phyloP scores from a whole-genome alignment of 2,329 filamentous ascomycete species.

The Diaporthe longicolla region DNA sequence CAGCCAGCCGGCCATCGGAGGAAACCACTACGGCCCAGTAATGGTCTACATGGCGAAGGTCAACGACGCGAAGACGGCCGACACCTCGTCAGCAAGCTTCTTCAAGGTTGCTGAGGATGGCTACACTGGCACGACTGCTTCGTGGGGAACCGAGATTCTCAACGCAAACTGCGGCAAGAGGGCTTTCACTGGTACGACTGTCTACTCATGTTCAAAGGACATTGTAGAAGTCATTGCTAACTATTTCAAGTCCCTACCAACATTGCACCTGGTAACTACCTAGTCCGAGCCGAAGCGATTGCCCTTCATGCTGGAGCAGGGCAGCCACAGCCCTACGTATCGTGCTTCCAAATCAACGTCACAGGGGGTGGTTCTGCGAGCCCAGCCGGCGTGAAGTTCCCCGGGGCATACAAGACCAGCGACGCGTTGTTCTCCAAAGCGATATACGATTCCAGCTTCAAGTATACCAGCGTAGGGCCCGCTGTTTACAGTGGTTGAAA shows the following conservation, averaged over 20 bases:
- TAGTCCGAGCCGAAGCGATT: slow-evolving; percentile 60
- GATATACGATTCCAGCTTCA: slow-evolving; percentile 35
- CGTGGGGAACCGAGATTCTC: slow-evolving; percentile 56
- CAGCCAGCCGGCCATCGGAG: slow-evolving; percentile 64
- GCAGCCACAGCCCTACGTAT: slow-evolving; percentile 29
- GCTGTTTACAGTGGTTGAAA: slow-evolving; percentile 29
- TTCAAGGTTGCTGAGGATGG: slow-evolving; percentile 68
- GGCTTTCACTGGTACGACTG: slow-evolving; percentile 46
- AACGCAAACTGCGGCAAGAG: slow-evolving; percentile 52
- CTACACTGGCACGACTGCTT: slow-evolving; percentile 60
- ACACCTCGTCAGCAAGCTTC: slow-evolving; percentile 58
- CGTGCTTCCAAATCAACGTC: slow-evolving; percentile 59
- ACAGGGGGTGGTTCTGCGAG: slow-evolving; percentile 59
- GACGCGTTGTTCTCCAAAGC: slow-evolving; percentile 32
- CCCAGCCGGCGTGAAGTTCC: slow-evolving; percentile 60
- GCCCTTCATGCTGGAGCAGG: slow-evolving; percentile 56
- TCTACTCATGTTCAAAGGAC: not conserved
- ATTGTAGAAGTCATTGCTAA: not conserved
- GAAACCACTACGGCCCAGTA: slow-evolving; percentile 68
- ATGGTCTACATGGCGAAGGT: slow-evolving; percentile 67
- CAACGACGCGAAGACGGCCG: slow-evolving; percentile 60
- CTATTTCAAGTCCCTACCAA: slow-evolving; percentile 53
- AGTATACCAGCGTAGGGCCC: slow-evolving; percentile 29
- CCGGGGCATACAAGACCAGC: slow-evolving; percentile 61
- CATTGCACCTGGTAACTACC: slow-evolving; percentile 59